Conservation (phyloP, 768 basidiomycete genomes). For the Tulasnella calospora region DNA sequence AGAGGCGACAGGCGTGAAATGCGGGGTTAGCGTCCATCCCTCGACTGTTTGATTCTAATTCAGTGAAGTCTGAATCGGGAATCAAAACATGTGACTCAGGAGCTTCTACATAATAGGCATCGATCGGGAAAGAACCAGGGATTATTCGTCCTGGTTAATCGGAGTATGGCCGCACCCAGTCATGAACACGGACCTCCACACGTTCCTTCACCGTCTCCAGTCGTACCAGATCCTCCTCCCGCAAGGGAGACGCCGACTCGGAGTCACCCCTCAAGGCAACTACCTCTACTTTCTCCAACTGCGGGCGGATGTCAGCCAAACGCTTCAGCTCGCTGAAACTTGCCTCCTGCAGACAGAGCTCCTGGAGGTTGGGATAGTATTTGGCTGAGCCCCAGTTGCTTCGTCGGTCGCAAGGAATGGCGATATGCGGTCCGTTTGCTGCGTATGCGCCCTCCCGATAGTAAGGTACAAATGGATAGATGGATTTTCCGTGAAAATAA, state of each 20-base stretch:
- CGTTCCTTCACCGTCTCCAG: background rate
- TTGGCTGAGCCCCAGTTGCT: background rate
- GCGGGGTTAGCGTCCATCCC: background rate
- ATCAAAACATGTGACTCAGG: too few relatives aligned
- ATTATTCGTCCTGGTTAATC: too few relatives aligned
- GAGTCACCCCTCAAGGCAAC: background rate
- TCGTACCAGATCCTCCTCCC: background rate
- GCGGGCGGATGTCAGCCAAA: background rate
- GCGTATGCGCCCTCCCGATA: background rate
- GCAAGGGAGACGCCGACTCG: background rate
- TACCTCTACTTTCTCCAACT: background rate
- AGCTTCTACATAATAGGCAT: too few relatives aligned
- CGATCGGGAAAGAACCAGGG: too few relatives aligned
- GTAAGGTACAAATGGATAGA: too few relatives aligned
- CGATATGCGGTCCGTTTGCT: background rate
- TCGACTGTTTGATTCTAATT: too few relatives aligned
- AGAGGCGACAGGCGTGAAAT: too few relatives aligned
- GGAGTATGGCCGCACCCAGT: background rate
- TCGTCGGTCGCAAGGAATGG: background rate
- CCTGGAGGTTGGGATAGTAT: background rate
- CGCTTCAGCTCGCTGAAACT: background rate
- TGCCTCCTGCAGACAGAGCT: background rate
- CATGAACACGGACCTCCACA: background rate
- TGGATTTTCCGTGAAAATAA: background rate
- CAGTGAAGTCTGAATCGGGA: too few relatives aligned